Evolutionary conservation across 345 rosid species (phyloP).

Genomic region (Eucalyptus fibrosa): DNA sequence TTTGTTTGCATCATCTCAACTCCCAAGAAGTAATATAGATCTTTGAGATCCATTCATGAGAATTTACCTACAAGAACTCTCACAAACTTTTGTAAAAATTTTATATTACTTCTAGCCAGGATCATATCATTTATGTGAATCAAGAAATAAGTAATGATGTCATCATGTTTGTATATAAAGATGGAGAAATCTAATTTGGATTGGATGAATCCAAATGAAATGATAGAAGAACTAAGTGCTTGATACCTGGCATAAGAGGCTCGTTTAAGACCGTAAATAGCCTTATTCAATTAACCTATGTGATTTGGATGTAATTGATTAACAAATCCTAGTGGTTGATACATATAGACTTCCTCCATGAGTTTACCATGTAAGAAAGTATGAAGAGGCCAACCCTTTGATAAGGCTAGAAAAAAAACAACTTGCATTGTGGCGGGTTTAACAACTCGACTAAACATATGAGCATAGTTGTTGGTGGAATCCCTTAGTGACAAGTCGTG

Average conservation of each 20-base stretch:
- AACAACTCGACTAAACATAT: no score
- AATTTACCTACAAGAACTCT: no score
- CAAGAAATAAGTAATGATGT: background rate
- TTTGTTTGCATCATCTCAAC: background rate
- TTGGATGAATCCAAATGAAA: background rate
- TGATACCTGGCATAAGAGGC: background rate
- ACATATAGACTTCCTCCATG: background rate
- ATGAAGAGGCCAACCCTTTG: background rate
- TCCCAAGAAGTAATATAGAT: background rate
- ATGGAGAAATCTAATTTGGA: no score
- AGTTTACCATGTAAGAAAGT: background rate
- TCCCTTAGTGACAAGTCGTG: background rate
- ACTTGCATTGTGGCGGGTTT: background rate
- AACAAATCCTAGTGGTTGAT: no score
- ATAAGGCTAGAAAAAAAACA: no score
- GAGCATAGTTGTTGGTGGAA: rapidly evolving
- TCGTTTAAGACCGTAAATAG: no score
- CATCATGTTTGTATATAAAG: background rate
- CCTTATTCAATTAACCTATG: background rate
- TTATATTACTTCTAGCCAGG: background rate
- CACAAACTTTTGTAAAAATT: background rate
- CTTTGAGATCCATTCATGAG: background rate
- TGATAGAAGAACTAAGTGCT: background rate
- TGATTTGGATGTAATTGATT: background rate
- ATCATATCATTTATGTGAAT: background rate